Conservation (phyloP, 495 filamentous ascomycete species). For the Cetradonia linearis region DNA sequence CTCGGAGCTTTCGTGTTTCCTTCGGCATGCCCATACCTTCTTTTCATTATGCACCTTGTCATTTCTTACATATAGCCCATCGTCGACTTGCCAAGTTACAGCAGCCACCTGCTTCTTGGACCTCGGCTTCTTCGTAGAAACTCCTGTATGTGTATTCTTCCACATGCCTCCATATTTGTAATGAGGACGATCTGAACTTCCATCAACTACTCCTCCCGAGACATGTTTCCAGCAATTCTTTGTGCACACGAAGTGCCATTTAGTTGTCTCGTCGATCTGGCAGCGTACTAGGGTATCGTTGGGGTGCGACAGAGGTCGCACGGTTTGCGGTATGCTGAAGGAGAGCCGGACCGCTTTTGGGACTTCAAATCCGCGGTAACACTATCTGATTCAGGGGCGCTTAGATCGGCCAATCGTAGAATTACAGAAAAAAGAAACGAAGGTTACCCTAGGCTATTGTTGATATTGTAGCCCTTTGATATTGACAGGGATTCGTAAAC, state of each 20-base stretch:
- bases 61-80: constrained; percentile 3
- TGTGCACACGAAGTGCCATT: constrained; percentile 25
- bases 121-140: constrained; percentile 21
- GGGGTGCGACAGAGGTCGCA: constrained; percentile 19
- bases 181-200: constrained; percentile 13
- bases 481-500: neutral
- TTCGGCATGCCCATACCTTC: constrained; percentile 16
- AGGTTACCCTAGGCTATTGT: too few relatives aligned
- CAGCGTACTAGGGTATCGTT: constrained; percentile 24
- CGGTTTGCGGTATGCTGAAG: constrained; percentile 22
- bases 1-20: constrained; percentile 18
- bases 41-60: constrained; percentile 12
- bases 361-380: neutral
- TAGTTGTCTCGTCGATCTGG: constrained; percentile 15
- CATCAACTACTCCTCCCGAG: constrained; percentile 20
- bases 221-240: constrained; percentile 22
- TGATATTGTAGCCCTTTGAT: neutral
- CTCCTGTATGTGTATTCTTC: constrained; percentile 23
- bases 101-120: constrained; percentile 4
- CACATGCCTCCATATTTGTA: constrained; percentile 26
- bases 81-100: constrained; percentile 5
- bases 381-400: too few relatives aligned
- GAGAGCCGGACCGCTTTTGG: constrained; percentile 17
- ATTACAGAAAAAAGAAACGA: too few relatives aligned
- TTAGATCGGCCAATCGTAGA: too few relatives aligned